These are phyloP conservation scores for Sindora glabra DNA, from an alignment of 306 rosid species.

Conservation along the genomic window DNA sequence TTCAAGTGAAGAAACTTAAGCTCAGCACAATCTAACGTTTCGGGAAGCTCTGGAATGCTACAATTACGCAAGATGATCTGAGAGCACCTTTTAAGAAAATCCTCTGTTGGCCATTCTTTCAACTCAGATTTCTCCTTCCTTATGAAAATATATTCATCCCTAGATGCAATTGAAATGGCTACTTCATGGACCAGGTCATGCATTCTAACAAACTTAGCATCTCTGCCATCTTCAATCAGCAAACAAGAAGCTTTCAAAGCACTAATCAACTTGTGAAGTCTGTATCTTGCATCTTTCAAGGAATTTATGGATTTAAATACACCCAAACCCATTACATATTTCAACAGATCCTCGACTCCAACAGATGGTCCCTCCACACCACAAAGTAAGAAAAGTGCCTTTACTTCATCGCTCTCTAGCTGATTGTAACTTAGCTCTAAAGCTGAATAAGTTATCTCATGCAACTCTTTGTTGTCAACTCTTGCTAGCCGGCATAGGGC, in stretches of 20 bases:
- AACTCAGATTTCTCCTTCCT: fast-evolving
- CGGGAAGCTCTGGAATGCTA: background rate
- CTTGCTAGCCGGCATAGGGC: background rate
- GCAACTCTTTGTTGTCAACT: background rate
- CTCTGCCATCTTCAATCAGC: background rate
- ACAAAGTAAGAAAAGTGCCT: too few species aligned
- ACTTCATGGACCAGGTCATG: slow-evolving; percentile 10
- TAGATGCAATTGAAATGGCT: background rate
- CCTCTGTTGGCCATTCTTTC: background rate
- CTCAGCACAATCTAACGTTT: background rate
- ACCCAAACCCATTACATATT: too few species aligned
- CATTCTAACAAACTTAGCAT: background rate
- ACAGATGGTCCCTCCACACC: too few species aligned
- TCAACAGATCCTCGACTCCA: too few species aligned
- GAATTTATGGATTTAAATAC: background rate
- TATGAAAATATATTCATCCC: background rate
- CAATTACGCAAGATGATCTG: fast-evolving
- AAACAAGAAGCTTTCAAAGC: background rate
- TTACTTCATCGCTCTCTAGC: background rate
- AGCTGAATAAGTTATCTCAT: background rate
- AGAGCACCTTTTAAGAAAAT: background rate
- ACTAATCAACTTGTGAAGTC: background rate
- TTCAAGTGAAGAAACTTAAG: background rate
- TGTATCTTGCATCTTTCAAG: background rate
- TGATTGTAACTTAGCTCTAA: background rate